Conservation (phyloP, 192 early-diverging fungal genomes). For the Coemansia sp. region DNA sequence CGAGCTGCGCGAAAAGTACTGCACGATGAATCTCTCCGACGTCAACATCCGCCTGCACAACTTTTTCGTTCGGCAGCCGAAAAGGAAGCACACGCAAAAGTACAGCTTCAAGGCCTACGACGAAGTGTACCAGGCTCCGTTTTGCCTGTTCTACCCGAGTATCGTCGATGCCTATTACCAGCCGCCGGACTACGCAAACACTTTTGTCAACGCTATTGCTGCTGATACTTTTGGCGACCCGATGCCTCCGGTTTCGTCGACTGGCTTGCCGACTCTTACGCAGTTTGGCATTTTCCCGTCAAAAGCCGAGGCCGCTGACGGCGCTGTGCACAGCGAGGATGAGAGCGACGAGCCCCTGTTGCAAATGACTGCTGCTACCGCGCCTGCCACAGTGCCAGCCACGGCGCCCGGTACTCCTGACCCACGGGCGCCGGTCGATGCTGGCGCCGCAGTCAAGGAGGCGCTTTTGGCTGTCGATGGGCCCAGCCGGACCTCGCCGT, state of each 20-base stretch:
- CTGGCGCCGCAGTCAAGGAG: neutral
- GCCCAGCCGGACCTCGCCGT: constrained; percentile 15
- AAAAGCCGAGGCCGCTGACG: constrained; percentile 8
- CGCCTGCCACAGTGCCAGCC: constrained; percentile 29
- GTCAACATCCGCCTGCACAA: constrained; percentile 82
- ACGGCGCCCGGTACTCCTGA: constrained; percentile 37
- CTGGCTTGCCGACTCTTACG: constrained; percentile 20
- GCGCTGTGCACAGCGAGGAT: neutral
- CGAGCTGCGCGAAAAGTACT: constrained; percentile 83
- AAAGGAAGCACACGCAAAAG: constrained; percentile 66
- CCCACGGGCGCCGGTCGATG: constrained; percentile 1
- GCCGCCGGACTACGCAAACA: constrained; percentile 38
- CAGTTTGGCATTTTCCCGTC: constrained; percentile 50
- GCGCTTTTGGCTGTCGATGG: constrained; percentile 6
- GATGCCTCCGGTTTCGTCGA: neutral
- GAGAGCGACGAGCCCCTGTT: constrained; percentile 7
- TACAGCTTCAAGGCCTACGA: constrained; percentile 88
- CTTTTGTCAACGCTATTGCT: constrained; percentile 24
- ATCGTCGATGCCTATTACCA: constrained; percentile 45
- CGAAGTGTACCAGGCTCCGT: constrained; percentile 78
- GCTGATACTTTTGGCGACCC: constrained; percentile 10
- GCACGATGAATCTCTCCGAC: constrained; percentile 82
- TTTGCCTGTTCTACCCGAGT: constrained; percentile 66
- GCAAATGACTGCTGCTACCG: constrained; percentile 19
- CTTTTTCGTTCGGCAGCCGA: constrained; percentile 81